These are phyloP conservation scores for Carex arenaria DNA, from an alignment of 202 grass and related monocot genomes.

Conservation along the genomic window DNA sequence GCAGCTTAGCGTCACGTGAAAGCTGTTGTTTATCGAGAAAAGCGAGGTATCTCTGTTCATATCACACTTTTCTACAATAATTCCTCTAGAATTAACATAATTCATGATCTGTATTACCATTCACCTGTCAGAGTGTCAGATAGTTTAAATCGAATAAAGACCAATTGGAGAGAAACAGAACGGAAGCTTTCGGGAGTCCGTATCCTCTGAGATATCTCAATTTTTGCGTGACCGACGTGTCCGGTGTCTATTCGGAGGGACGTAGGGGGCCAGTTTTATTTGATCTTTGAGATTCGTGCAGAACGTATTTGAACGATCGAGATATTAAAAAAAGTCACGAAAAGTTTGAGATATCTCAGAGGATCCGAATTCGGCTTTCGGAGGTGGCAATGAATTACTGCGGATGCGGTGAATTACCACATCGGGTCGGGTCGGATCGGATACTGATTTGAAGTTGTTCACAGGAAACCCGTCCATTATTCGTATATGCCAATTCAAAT, in stretches of 20 bases:
- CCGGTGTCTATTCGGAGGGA: too few species aligned
- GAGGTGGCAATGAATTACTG: too few species aligned
- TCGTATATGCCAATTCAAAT: too few species aligned
- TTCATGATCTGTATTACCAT: neutral
- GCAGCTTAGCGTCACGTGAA: constrained; percentile 12
- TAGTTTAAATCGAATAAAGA: neutral
- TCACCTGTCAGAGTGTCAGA: neutral
- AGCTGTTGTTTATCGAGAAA: constrained; percentile 6
- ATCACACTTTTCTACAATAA: neutral
- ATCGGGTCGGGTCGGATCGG: neutral
- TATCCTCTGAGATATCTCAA: too few species aligned
- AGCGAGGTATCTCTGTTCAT: neutral
- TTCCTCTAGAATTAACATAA: neutral
- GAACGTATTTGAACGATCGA: too few species aligned
- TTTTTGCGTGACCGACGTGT: neutral
- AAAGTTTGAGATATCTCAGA: too few species aligned
- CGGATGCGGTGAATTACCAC: too few species aligned
- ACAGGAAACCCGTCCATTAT: too few species aligned
- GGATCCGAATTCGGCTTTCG: too few species aligned
- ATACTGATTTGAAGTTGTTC: neutral
- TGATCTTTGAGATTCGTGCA: too few species aligned
- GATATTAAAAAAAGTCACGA: too few species aligned
- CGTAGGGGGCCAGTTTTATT: too few species aligned
- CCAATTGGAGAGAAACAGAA: neutral
- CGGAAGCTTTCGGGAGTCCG: neutral